Percentiles rank a stretch among this genome's conserved stretches.
Evolutionary conservation across 2,329 filamentous ascomycete species (phyloP).

Genomic region (Talaromyces atroroseus): DNA sequence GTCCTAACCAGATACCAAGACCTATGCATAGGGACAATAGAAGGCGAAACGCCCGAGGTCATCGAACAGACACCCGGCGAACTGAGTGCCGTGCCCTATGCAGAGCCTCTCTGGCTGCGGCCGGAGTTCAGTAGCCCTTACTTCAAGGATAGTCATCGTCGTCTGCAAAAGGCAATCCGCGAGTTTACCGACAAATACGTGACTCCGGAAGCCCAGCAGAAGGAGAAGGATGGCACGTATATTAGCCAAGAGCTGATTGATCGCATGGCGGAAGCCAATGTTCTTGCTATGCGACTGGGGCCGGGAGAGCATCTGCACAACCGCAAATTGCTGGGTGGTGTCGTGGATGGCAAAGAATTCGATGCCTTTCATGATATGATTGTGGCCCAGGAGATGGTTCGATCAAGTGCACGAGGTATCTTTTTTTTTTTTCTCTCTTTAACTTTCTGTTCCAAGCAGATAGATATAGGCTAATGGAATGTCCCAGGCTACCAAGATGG

Average conservation of each 20-base stretch:
- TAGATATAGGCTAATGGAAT: slow-evolving; percentile 1
- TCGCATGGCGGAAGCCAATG: slow-evolving; percentile 65
- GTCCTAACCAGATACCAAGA: slow-evolving; percentile 74
- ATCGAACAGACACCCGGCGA: slow-evolving; percentile 65
- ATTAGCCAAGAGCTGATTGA: slow-evolving; percentile 69
- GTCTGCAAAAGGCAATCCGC: slow-evolving; percentile 63
- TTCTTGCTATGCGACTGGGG: slow-evolving; percentile 76
- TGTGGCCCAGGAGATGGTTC: slow-evolving; percentile 64
- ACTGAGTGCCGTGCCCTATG: slow-evolving; percentile 73
- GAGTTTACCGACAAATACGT: slow-evolving; percentile 68
- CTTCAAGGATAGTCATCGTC: slow-evolving; percentile 68
- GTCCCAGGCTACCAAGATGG: slow-evolving; percentile 68
- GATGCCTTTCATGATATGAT: slow-evolving; percentile 85
- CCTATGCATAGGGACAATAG: slow-evolving; percentile 69
- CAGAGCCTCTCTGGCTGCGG: slow-evolving; percentile 76
- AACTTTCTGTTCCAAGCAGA: background rate
- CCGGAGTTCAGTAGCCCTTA: slow-evolving; percentile 74
- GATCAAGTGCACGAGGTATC: slow-evolving; percentile 60
- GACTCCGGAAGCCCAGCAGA: slow-evolving; percentile 67
- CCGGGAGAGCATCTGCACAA: slow-evolving; percentile 77
- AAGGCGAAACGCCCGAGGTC: slow-evolving; percentile 69
- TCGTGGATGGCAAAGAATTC: slow-evolving; percentile 70
- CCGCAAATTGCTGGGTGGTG: slow-evolving; percentile 61
- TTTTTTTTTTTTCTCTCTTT: background rate
- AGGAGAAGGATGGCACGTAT: slow-evolving; percentile 67